Evolutionary conservation across 371 early-diverging fungal genomes (phyloP).

Genomic region (Mortierella sp.): DNA sequence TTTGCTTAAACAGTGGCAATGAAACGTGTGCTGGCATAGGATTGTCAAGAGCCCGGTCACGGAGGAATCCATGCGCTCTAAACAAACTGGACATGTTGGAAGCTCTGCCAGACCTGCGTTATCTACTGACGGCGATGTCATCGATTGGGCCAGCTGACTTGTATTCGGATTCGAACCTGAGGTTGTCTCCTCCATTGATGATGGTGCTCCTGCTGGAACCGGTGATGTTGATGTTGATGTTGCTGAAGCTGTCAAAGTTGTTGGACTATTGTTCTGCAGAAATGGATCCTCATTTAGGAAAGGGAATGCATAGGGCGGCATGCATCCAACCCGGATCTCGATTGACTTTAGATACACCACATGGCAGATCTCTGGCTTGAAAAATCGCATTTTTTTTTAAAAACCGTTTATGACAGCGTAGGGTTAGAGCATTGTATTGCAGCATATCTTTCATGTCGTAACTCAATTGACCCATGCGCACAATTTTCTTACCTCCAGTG

Average conservation of each 20-base stretch:
- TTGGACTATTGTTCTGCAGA: slow-evolving; percentile 25
- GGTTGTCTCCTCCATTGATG: slow-evolving; percentile 1
- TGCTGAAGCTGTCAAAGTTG: slow-evolving; percentile 2
- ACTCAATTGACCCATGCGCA: too few relatives aligned
- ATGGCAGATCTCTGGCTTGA: slow-evolving; percentile 79
- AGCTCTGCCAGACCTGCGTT: slow-evolving; percentile 65
- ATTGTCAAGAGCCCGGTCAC: slow-evolving; percentile 89
- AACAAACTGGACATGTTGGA: slow-evolving; percentile 94
- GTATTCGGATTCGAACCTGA: background rate
- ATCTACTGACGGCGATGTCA: slow-evolving; percentile 5
- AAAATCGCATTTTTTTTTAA: too few relatives aligned
- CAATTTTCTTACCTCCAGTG: slow-evolving; percentile 85
- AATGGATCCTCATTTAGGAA: slow-evolving; percentile 60
- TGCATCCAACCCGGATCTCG: slow-evolving; percentile 64
- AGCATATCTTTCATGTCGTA: too few relatives aligned
- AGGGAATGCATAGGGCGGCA: slow-evolving; percentile 72
- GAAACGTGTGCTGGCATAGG: slow-evolving; percentile 95
- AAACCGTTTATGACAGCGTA: too few relatives aligned
- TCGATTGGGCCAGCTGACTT: background rate
- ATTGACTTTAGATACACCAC: slow-evolving; percentile 81
- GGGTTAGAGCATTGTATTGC: too few relatives aligned
- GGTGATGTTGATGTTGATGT: slow-evolving; percentile 3
- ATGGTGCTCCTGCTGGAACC: background rate
- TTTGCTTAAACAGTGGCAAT: slow-evolving; percentile 86
- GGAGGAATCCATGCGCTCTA: slow-evolving; percentile 89